These are phyloP conservation scores for Staphylotrichum longicolle DNA, from an alignment of 495 filamentous ascomycete genomes.

Conservation along the genomic window DNA sequence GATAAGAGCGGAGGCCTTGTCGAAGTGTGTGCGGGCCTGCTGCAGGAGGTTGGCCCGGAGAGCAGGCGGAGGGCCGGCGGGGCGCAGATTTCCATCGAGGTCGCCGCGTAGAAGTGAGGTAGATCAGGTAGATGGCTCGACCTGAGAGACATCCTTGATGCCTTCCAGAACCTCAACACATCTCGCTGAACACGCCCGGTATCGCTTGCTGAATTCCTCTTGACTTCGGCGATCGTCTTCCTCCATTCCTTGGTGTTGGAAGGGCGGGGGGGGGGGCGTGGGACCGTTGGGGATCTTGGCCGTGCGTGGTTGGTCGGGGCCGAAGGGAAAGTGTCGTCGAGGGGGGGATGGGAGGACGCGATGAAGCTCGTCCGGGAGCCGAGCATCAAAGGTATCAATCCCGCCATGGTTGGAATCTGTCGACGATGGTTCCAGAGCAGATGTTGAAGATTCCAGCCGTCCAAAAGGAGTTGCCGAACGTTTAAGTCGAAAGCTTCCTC, in stretches of 20 bases:
- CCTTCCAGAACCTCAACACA: constrained; percentile 48
- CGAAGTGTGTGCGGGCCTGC: constrained; percentile 49
- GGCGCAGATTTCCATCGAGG: constrained; percentile 53
- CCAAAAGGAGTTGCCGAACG: too few relatives aligned
- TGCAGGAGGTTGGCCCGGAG: constrained; percentile 47
- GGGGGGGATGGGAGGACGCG: constrained; percentile 11
- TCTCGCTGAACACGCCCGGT: constrained; percentile 46
- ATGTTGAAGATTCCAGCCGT: neutral
- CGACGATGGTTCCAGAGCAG: constrained; percentile 12
- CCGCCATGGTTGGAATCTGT: constrained; percentile 21
- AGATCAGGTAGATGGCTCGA: constrained; percentile 51
- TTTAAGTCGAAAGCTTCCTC: neutral
- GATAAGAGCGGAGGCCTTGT: constrained; percentile 44
- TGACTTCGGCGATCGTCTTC: constrained; percentile 44
- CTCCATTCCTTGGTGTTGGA: constrained; percentile 50
- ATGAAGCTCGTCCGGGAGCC: constrained; percentile 28
- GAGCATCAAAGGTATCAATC: constrained; percentile 35
- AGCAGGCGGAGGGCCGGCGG: constrained; percentile 39
- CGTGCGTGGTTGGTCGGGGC: too few relatives aligned
- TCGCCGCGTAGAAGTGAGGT: constrained; percentile 56
- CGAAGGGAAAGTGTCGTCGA: constrained; percentile 7
- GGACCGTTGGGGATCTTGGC: constrained; percentile 23
- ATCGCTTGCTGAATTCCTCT: constrained; percentile 45
- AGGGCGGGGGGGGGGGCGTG: too few relatives aligned
- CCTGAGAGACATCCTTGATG: constrained; percentile 39